Evolutionary conservation across 148 eudicot genomes (phyloP).

Genomic region (Chenopodium berlandieri): DNA sequence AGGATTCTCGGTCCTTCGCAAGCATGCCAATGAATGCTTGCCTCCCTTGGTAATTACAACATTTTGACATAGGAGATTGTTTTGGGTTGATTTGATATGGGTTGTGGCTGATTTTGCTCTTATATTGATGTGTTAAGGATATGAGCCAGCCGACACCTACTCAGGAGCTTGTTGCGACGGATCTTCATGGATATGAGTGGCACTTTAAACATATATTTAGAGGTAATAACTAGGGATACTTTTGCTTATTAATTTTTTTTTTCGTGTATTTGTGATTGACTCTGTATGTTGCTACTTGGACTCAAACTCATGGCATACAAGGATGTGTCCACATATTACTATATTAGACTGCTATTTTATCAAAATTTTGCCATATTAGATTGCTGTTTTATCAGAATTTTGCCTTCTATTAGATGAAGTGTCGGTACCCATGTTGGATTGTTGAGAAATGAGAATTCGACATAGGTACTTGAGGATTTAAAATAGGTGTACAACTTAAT

Average conservation of each 20-base stretch:
- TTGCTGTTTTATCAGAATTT: too few species aligned
- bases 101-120: conserved; percentile 10
- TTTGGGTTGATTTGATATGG: neutral
- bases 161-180: conserved; percentile 81
- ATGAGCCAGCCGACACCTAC: conserved; percentile 74
- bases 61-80: neutral
- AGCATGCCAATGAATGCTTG: conserved; percentile 86
- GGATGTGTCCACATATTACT: too few species aligned
- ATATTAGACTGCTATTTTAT: too few species aligned
- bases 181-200: conserved; percentile 91
- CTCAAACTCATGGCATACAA: too few species aligned
- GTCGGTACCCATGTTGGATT: neutral
- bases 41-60: conserved; percentile 66
- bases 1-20: conserved; percentile 91
- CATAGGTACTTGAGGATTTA: neutral
- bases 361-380: too few species aligned
- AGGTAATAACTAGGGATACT: conserved; percentile 36
- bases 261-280: neutral
- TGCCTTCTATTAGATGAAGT: too few species aligned
- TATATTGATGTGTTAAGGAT: conserved; percentile 43
- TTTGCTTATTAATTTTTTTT: neutral
- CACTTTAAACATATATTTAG: conserved; percentile 85
- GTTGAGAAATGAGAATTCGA: neutral
- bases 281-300: too few species aligned
- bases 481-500: too few species aligned